Conservation (phyloP, 2,329 filamentous ascomycete genomes). For the Alternaria sp. region DNA sequence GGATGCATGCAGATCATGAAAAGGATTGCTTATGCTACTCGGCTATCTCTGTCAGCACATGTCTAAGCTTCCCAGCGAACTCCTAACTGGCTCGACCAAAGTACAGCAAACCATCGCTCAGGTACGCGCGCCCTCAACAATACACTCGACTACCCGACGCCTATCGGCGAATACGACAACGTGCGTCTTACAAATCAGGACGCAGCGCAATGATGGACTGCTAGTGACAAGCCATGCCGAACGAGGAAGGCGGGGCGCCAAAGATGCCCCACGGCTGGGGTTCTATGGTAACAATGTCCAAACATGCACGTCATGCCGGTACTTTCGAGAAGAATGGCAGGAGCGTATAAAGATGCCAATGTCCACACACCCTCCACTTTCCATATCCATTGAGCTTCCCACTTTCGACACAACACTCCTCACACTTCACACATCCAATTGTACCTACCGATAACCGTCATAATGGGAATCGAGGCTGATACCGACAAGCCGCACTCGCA, state of each 20-base stretch:
- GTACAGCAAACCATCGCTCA: background rate
- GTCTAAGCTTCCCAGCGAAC: background rate
- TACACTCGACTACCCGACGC: background rate
- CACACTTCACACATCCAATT: background rate
- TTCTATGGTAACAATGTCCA: constrained; percentile 1
- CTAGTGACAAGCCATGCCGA: constrained; percentile 7
- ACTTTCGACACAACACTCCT: background rate
- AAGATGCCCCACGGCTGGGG: constrained; percentile 19
- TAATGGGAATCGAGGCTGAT: constrained; percentile 31
- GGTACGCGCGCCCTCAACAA: constrained; percentile 2
- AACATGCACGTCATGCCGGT: constrained; percentile 26
- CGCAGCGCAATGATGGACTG: background rate
- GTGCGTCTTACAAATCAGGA: constrained; percentile 33
- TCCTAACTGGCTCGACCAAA: background rate
- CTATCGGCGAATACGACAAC: background rate
- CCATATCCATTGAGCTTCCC: constrained; percentile 3
- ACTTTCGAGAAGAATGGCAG: constrained; percentile 26
- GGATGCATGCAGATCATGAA: background rate
- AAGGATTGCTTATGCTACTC: background rate
- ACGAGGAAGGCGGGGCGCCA: constrained; percentile 24
- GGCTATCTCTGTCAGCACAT: constrained; percentile 12
- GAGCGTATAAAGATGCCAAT: constrained; percentile 29
- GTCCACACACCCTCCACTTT: constrained; percentile 1
- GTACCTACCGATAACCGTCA: constrained; percentile 2
- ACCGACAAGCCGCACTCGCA: constrained; percentile 37